Base-by-base conservation (phyloP, 2,329 filamentous ascomycete genomes). In the Mariannaea elegans region DNA sequence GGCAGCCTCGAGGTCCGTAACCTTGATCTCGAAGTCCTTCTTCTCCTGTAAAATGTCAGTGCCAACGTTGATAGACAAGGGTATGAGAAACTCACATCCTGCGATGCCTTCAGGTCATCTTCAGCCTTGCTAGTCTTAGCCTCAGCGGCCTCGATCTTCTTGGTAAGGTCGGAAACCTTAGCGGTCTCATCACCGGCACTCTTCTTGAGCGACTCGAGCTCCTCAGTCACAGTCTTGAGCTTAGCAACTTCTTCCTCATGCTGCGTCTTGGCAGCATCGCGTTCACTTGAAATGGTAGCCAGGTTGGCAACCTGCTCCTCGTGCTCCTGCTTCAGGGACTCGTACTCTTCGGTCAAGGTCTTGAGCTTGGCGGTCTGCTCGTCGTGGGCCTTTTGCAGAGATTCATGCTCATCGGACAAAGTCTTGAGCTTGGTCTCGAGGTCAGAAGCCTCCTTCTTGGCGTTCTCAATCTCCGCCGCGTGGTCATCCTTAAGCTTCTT, bases 91-190 rank as follows among this genome's bases (percentile, higher is more conserved):
- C 73, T 64, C 73, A 78, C 76, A 23, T 65, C 63, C 42, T 75
- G 64, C 2, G 71, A 68, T 27, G 70, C 60, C 50, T 74, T 68
- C 7, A 82, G 69, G 47, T 78, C 71, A 18, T 76, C 76, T 23
- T 75, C 71, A 10, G 73, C 72, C 66, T 79, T 75, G 21, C 72
- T 67, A 3, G 73, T 73, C 63, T 78, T 77, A 55, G 73, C 68
- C 56, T 78, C 72, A 4, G 76, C 76, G 47, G 71, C 70, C 52
- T 77, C 73, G 6, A 63, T 62, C 57, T 77, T 63, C 53, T 69
- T 68, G 50, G 73, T 65, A 29, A 77, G 70, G n/a, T 56, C 64
- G 13, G 70, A 61, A 31, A 75, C 58, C 66, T 75, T 70, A 41
- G 63, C 54, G 16, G 67, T 55, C 48, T 73, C 69, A 60, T 77